Evolutionary conservation across 441 rosid genomes (phyloP).

Genomic region (Oxalis stricta): DNA sequence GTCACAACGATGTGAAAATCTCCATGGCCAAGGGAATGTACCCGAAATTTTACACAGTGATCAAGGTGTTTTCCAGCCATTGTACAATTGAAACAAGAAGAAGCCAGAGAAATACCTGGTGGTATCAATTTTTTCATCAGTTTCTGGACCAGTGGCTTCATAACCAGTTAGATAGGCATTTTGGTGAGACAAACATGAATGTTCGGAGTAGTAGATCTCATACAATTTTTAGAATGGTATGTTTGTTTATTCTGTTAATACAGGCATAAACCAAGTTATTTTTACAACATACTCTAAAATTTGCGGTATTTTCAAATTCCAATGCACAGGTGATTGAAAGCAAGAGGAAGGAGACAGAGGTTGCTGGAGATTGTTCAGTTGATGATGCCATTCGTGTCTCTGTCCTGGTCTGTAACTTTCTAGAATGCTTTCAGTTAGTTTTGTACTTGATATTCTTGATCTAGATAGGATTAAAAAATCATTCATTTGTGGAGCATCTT

Average conservation of each 20-base stretch:
- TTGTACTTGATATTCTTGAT: not conserved
- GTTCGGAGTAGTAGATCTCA: conserved; percentile 90
- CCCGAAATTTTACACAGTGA: too few species aligned
- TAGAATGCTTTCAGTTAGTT: not conserved
- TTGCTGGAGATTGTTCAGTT: conserved; percentile 21
- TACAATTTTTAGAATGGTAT: conserved; percentile 91
- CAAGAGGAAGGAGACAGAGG: conserved; percentile 38
- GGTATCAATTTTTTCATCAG: too few species aligned
- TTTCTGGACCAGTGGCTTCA: too few species aligned
- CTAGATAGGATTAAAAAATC: not conserved
- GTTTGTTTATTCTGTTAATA: conserved; percentile 1
- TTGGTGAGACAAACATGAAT: conserved; percentile 96
- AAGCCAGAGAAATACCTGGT: too few species aligned
- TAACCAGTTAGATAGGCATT: conserved; percentile 82
- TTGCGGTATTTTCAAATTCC: conserved; percentile 6
- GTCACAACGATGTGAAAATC: too few species aligned
- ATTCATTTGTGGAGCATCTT: too few species aligned
- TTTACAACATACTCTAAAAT: not conserved
- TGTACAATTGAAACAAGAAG: too few species aligned
- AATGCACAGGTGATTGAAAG: conserved; percentile 79
- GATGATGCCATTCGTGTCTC: conserved; percentile 77
- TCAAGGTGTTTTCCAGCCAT: too few species aligned
- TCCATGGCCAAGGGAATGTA: too few species aligned
- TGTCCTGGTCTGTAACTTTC: conserved; percentile 47
- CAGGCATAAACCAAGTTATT: not conserved